Percentiles rank a stretch among this genome's conserved stretches.
phyloP scores from a whole-genome alignment of 2,329 filamentous ascomycete species.

The Chaetothyriales sp. region DNA sequence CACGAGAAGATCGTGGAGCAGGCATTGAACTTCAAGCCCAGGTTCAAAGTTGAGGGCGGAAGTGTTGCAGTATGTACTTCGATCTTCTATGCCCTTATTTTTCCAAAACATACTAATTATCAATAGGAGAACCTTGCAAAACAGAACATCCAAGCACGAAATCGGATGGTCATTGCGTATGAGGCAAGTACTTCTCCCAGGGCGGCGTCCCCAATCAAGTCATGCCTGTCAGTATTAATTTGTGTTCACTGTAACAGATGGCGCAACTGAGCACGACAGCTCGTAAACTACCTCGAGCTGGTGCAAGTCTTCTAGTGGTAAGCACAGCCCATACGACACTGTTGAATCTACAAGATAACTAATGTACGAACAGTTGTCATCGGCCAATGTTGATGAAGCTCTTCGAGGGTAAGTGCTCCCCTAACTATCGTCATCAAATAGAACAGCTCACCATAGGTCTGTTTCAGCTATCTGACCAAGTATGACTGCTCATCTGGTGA shows the following conservation, averaged over 20 bases:
- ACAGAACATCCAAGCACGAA: slow-evolving; percentile 51
- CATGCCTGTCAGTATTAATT: neutral
- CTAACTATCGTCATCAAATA: slow-evolving; percentile 10
- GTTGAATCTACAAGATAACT: neutral
- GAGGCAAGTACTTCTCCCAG: slow-evolving; percentile 7
- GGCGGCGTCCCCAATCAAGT: neutral
- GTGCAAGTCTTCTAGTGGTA: slow-evolving; percentile 8
- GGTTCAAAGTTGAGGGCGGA: slow-evolving; percentile 51
- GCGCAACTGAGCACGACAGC: slow-evolving; percentile 9
- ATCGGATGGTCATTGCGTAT: slow-evolving; percentile 52
- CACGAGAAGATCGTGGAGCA: slow-evolving; percentile 22
- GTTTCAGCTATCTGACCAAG: slow-evolving; percentile 49
- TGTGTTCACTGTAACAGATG: slow-evolving; percentile 3
- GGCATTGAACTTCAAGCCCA: slow-evolving; percentile 47
- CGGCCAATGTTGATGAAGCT: slow-evolving; percentile 46
- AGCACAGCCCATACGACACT: neutral
- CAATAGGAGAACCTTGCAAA: slow-evolving; percentile 43
- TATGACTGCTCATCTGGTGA: slow-evolving; percentile 46
- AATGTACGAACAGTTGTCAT: slow-evolving; percentile 15
- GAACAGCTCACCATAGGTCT: slow-evolving; percentile 25
- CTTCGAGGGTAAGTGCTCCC: slow-evolving; percentile 22
- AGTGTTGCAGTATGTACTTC: slow-evolving; percentile 19
- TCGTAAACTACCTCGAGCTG: slow-evolving; percentile 8
- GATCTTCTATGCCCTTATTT: neutral
- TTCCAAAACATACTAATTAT: neutral